Evolutionary conservation across 768 basidiomycete species (phyloP).

Genomic region (Fomitopsis pulvina): DNA sequence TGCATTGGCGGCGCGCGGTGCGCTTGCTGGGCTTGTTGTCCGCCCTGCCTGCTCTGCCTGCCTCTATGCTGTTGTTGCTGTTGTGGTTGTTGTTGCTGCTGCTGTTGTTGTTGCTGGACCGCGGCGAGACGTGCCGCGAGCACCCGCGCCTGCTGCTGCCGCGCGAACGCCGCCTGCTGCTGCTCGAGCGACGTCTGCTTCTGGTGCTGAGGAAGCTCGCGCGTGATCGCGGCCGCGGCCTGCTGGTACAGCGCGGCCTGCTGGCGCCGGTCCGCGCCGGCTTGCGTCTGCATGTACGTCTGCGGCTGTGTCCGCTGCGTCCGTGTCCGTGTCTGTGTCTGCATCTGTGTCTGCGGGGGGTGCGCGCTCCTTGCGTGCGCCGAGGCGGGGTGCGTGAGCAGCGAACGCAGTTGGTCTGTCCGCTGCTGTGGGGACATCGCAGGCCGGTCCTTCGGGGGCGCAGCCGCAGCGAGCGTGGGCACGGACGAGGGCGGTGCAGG

Average conservation of each 20-base stretch:
- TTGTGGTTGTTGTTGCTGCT: constrained; percentile 1
- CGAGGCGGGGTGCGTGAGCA: constrained; percentile 10
- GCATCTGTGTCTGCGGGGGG: constrained; percentile 5
- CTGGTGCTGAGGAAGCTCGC: neutral
- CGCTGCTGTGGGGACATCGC: constrained; percentile 15
- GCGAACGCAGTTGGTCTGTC: constrained; percentile 11
- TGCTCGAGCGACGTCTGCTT: neutral
- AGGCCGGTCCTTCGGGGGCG: constrained; percentile 3
- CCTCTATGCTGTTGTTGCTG: neutral
- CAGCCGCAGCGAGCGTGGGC: neutral
- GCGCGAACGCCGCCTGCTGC: neutral
- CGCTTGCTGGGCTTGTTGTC: constrained; percentile 1
- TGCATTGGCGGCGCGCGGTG: constrained; percentile 10
- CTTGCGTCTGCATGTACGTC: neutral
- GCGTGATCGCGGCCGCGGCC: neutral
- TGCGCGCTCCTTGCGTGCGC: constrained; percentile 12
- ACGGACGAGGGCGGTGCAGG: neutral
- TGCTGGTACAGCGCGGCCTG: neutral
- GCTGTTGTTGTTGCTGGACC: neutral
- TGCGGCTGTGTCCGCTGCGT: constrained; percentile 17
- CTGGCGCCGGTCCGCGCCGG: neutral
- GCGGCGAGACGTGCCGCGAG: neutral
- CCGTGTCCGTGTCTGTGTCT: too few relatives aligned
- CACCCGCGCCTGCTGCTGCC: neutral
- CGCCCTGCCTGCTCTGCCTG: neutral